phyloP scores from a whole-genome alignment of 768 basidiomycete genomes.

The Agaricus sinodeliciosus region DNA sequence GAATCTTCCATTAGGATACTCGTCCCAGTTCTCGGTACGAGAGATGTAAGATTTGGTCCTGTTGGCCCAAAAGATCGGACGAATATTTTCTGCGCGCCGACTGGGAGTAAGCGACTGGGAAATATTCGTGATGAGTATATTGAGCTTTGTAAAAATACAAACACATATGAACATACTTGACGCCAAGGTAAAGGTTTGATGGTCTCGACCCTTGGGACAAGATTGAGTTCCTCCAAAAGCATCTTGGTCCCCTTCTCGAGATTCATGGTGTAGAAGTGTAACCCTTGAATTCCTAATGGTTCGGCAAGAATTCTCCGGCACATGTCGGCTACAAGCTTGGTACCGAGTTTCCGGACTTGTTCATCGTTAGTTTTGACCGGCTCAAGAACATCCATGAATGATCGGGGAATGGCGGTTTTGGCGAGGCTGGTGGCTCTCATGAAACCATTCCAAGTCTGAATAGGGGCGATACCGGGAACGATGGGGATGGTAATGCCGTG shows the following conservation, averaged over 20 bases:
- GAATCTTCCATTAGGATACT: slow-evolving; percentile 98
- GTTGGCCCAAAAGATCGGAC: slow-evolving; percentile 99
- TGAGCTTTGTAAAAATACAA: neutral
- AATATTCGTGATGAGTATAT: slow-evolving; percentile 16
- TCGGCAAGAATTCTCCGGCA: slow-evolving; percentile 80
- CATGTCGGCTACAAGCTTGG: slow-evolving; percentile 92
- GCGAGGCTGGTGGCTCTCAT: slow-evolving; percentile 74
- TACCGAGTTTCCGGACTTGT: slow-evolving; percentile 87
- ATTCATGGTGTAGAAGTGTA: slow-evolving; percentile 98
- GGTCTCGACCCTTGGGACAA: slow-evolving; percentile 83
- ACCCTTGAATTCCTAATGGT: slow-evolving; percentile 75
- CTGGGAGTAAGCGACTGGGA: slow-evolving; percentile 84
- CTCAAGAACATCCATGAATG: slow-evolving; percentile 69
- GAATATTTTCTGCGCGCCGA: slow-evolving; percentile 85
- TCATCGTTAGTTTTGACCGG: slow-evolving; percentile 91
- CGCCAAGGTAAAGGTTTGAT: slow-evolving; percentile 97
- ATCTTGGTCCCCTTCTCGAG: slow-evolving; percentile 92
- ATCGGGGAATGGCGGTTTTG: slow-evolving; percentile 72
- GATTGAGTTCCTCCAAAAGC: slow-evolving; percentile 86
- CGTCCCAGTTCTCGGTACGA: slow-evolving; percentile 98
- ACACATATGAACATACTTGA: slow-evolving; percentile 47
- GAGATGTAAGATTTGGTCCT: slow-evolving; percentile 91
- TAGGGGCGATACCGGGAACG: slow-evolving; percentile 90
- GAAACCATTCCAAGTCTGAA: slow-evolving; percentile 97
- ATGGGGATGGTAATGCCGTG: slow-evolving; percentile 88